Percentiles rank a stretch among this genome's conserved stretches.
Conservation (phyloP, 1,139 yeast species). For the Blastobotrys serpentis region DNA sequence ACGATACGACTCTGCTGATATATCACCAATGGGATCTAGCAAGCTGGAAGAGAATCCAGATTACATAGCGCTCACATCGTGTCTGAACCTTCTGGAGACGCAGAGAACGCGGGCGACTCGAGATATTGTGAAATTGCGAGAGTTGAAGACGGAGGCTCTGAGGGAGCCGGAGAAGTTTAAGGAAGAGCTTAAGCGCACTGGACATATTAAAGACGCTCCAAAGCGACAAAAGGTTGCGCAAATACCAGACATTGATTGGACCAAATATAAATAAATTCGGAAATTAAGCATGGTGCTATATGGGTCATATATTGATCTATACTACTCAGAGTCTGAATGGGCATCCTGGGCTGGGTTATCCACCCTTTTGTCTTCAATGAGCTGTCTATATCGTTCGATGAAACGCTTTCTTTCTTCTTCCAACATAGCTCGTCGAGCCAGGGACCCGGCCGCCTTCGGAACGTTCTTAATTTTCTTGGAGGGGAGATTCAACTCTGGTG, state of each 20-base stretch:
- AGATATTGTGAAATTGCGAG: constrained; percentile 30
- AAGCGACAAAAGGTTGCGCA: constrained; percentile 28
- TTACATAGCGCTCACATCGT: constrained; percentile 36
- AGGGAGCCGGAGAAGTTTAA: constrained; percentile 30
- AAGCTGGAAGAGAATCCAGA: constrained; percentile 31
- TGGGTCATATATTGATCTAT: too few relatives aligned
- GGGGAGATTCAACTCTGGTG: constrained; percentile 41
- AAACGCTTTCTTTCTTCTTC: constrained; percentile 41
- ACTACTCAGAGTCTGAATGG: background rate
- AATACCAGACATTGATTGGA: constrained; percentile 32
- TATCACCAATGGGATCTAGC: too few relatives aligned
- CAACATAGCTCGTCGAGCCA: constrained; percentile 40
- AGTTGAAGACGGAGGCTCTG: constrained; percentile 30
- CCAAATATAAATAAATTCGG: constrained; percentile 27
- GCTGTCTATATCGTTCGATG: constrained; percentile 37
- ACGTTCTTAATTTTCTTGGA: constrained; percentile 36
- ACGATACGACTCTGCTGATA: too few relatives aligned
- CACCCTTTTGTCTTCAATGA: constrained; percentile 18
- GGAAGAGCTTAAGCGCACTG: constrained; percentile 23
- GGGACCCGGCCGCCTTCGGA: constrained; percentile 43
- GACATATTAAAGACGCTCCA: constrained; percentile 28
- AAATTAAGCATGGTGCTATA: too few relatives aligned
- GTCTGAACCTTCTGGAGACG: constrained; percentile 30
- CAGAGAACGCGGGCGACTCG: constrained; percentile 30
- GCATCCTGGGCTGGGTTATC: background rate